Conservation (phyloP, 352 stramenopile species). For the Phytophthora fragariae region DNA sequence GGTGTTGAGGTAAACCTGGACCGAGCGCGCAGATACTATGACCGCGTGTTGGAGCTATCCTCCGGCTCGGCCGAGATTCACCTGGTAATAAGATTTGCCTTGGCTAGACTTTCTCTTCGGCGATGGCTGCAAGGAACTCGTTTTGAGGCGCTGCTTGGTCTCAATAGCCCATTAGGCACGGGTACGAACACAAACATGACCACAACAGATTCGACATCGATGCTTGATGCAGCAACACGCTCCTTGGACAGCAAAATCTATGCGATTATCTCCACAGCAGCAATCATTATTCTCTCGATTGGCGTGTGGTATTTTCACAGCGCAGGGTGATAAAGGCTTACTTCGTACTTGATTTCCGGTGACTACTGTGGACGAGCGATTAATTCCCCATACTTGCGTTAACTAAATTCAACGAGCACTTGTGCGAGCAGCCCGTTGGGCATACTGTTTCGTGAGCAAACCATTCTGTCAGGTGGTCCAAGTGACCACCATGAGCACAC, state of each 20-base stretch:
- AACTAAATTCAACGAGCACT: slow-evolving; percentile 61
- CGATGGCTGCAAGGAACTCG: slow-evolving; percentile 41
- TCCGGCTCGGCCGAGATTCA: slow-evolving; percentile 34
- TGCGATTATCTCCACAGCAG: slow-evolving; percentile 27
- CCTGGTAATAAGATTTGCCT: slow-evolving; percentile 48
- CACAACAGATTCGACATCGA: slow-evolving; percentile 10
- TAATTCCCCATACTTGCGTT: slow-evolving; percentile 14
- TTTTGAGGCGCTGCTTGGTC: slow-evolving; percentile 27
- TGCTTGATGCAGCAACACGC: slow-evolving; percentile 18
- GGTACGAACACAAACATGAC: slow-evolving; percentile 15
- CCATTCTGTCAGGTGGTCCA: slow-evolving; percentile 87
- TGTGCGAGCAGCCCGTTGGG: slow-evolving; percentile 81
- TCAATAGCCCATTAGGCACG: slow-evolving; percentile 5
- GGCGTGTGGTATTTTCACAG: slow-evolving; percentile 38
- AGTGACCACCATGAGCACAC: slow-evolving; percentile 90
- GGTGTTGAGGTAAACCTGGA: slow-evolving; percentile 57
- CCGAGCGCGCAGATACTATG: slow-evolving; percentile 72
- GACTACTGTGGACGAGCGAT: background rate
- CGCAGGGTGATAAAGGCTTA: slow-evolving; percentile 10
- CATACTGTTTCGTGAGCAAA: slow-evolving; percentile 76
- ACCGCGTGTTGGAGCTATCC: slow-evolving; percentile 60
- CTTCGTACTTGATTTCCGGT: background rate
- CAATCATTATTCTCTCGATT: slow-evolving; percentile 29
- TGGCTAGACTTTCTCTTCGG: slow-evolving; percentile 44
- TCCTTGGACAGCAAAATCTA: slow-evolving; percentile 20